Evolutionary conservation across 345 rosid genomes (phyloP).

Genomic region (Hibiscus trionum): DNA sequence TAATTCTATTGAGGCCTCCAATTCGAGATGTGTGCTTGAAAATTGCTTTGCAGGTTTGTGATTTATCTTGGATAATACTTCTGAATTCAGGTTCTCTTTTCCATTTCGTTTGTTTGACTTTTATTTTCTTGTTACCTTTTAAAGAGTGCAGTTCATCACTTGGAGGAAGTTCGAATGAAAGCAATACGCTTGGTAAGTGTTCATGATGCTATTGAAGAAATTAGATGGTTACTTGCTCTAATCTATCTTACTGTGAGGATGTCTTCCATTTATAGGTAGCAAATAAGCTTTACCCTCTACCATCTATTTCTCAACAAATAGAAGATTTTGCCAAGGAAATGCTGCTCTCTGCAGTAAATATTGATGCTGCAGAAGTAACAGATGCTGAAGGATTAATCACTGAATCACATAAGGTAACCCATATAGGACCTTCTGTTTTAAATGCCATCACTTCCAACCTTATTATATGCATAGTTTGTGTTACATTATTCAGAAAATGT

Average conservation of each 20-base stretch:
- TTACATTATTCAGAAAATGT: neutral
- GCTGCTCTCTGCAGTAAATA: constrained; percentile 46
- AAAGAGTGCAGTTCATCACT: constrained; percentile 87
- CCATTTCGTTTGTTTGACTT: constrained; percentile 10
- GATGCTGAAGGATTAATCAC: constrained; percentile 37
- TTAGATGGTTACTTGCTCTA: constrained; percentile 10
- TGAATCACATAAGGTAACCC: constrained; percentile 52
- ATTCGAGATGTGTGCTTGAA: constrained; percentile 76
- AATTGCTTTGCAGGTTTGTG: constrained; percentile 82
- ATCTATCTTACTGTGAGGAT: constrained; percentile 14
- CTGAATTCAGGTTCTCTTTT: constrained; percentile 1
- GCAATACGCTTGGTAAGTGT: constrained; percentile 83
- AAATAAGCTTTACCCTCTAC: constrained; percentile 78
- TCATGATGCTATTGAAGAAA: constrained; percentile 11
- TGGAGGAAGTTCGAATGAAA: constrained; percentile 97
- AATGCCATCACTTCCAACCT: neutral
- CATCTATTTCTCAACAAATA: constrained; percentile 68
- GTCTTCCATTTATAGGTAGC: constrained; percentile 63
- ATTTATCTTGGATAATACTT: neutral
- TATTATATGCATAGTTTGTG: neutral
- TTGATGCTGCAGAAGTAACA: constrained; percentile 28
- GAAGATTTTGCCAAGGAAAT: constrained; percentile 77
- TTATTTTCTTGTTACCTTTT: constrained; percentile 18
- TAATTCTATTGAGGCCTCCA: constrained; percentile 81
- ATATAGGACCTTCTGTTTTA: neutral